These are phyloP conservation scores for Paulownia fortunei DNA, from an alignment of 257 asterid genomes.

Conservation along the genomic window DNA sequence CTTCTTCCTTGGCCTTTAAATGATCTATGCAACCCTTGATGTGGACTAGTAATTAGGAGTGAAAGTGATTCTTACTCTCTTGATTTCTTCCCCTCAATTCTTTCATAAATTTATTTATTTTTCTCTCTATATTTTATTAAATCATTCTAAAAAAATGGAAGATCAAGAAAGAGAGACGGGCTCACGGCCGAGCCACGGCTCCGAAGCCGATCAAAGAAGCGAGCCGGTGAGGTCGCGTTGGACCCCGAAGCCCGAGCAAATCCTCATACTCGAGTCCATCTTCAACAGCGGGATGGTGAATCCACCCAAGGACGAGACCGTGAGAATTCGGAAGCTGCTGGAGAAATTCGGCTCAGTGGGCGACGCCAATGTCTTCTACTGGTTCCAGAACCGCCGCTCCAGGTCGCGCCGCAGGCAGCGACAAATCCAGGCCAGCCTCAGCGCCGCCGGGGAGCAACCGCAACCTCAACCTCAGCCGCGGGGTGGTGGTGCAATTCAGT, in stretches of 20 bases:
- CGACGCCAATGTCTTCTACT: constrained; percentile 85
- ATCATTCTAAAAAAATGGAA: constrained; percentile 40
- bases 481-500: constrained; percentile 29
- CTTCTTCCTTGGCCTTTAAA: constrained; percentile 41
- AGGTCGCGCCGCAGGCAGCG: constrained; percentile 78
- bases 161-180: constrained; percentile 38
- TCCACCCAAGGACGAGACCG: constrained; percentile 76
- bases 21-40: constrained; percentile 31
- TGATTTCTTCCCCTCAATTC: not conserved
- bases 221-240: constrained; percentile 72
- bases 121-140: not conserved
- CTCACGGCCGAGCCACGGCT: not conserved
- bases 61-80: constrained; percentile 6
- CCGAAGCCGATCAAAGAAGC: constrained; percentile 26
- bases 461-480: constrained; percentile 9
- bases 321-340: constrained; percentile 61
- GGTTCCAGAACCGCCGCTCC: constrained; percentile 89
- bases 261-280: constrained; percentile 75
- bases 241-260: constrained; percentile 90
- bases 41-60: constrained; percentile 37
- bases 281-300: constrained; percentile 88
- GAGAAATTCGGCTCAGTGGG: constrained; percentile 82
- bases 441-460: constrained; percentile 21
- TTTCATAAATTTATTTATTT: not conserved
- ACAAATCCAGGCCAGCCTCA: constrained; percentile 56